Base-by-base conservation (phyloP, 345 rosid genomes). In the Boechera retrofracta region DNA sequence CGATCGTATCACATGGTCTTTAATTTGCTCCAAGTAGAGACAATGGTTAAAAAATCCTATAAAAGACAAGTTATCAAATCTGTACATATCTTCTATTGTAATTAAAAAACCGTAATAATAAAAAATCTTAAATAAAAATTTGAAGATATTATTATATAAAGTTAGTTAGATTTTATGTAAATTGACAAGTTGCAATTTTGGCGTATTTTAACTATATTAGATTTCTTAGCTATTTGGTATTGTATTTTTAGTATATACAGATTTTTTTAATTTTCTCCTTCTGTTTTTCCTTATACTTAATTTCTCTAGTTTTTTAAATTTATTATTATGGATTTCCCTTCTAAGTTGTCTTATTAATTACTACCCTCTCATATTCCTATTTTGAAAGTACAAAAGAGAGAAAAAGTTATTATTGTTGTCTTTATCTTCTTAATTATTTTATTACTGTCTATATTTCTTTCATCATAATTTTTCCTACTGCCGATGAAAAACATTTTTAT, bases 1-100 rank as follows among this genome's bases (percentile, higher is more conserved):
- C 12, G 64, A 74, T 64, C 48, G 38, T 74, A 55, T 65, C 71
- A 64, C 57, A 32, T 21, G 71, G 56, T 64, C n/a, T 11, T 52
- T 47, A 8, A 38, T 38, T 38, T 26, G 36, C 51, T 64, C 45
- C 11, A 42, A 29, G 13, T 41, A 41, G 44, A 41, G 13, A 41
- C 44, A 41, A 10, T 41, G 44, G 44, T 41, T 36, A 10, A 33
- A 42, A 16, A 16, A 13, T 7, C 44, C 44, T 10, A 56, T 3
- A 31, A 31, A 32, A 24, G 5, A 53, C 57, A 53, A 53, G 57
- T 53, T 15, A n/a, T 47, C 51, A 42, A 12, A 41, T 42, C 48
- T 11, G n/a, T 41, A 41, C 44, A 10, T 41, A 31, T 31, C 32
- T 31, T 31, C 5, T 31, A 35, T 35, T 35, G 38, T 33, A 35